Conservation (phyloP, 2,329 filamentous ascomycete genomes). For the Rutstroemia sp. region DNA sequence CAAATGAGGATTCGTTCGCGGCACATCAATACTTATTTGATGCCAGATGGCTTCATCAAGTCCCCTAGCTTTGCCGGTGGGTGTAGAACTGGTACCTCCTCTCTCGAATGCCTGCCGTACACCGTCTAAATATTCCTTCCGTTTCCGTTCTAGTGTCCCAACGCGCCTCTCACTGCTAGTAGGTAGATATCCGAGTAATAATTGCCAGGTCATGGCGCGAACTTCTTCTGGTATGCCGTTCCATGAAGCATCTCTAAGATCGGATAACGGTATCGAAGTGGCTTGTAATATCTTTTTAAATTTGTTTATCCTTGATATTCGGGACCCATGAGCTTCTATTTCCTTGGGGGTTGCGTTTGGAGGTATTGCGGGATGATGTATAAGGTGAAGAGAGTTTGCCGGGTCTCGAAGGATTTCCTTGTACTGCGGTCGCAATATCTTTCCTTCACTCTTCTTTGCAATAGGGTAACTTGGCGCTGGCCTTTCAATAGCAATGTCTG, state of each 20-base stretch:
- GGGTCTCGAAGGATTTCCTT: slow-evolving; percentile 89
- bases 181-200: slow-evolving; percentile 88
- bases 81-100: slow-evolving; percentile 41
- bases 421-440: slow-evolving; percentile 93
- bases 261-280: slow-evolving; percentile 77
- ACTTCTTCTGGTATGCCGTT: slow-evolving; percentile 92
- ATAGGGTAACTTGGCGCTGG: slow-evolving; percentile 77
- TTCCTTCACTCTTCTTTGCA: slow-evolving; percentile 83
- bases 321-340: slow-evolving; percentile 74
- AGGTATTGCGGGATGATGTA: slow-evolving; percentile 73
- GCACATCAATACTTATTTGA: slow-evolving; percentile 97
- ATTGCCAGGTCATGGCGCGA: slow-evolving; percentile 97
- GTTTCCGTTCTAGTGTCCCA: slow-evolving; percentile 82
- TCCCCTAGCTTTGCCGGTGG: slow-evolving; percentile 49
- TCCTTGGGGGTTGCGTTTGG: slow-evolving; percentile 73
- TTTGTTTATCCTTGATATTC: slow-evolving; percentile 93
- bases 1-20: slow-evolving; percentile 91
- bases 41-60: slow-evolving; percentile 98
- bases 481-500: slow-evolving; percentile 88
- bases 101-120: slow-evolving; percentile 67
- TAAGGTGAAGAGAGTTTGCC: slow-evolving; percentile 89
- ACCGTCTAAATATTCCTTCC: slow-evolving; percentile 93
- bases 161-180: slow-evolving; percentile 94
- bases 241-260: slow-evolving; percentile 83
- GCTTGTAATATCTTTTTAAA: slow-evolving; percentile 95